These are phyloP conservation scores for Erysiphe pulchra DNA, from an alignment of 2,329 filamentous ascomycete species.

Conservation along the genomic window DNA sequence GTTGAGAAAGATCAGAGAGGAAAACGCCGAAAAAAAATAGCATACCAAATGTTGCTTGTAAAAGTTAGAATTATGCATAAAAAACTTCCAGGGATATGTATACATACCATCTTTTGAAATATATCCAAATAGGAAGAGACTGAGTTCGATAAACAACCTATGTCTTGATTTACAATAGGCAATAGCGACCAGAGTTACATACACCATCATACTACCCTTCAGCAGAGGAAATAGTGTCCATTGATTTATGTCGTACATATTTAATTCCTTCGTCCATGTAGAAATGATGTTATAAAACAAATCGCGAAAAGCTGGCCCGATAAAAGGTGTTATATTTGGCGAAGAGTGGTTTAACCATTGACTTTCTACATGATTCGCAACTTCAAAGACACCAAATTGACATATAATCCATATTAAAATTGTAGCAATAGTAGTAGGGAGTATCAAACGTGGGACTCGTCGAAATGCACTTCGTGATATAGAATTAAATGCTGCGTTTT, in stretches of 20 bases:
- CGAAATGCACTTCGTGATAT: slow-evolving; percentile 31
- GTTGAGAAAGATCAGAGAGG: slow-evolving; percentile 30
- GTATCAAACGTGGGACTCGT: slow-evolving; percentile 28
- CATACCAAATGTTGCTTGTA: slow-evolving; percentile 22
- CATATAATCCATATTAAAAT: slow-evolving; percentile 27
- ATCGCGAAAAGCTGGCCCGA: slow-evolving; percentile 18
- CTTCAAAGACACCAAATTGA: slow-evolving; percentile 29
- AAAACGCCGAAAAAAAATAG: slow-evolving; percentile 37
- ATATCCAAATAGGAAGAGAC: slow-evolving; percentile 24
- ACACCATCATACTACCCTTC: slow-evolving; percentile 27
- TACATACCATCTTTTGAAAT: slow-evolving; percentile 11
- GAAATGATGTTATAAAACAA: slow-evolving; percentile 20
- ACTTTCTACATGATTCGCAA: slow-evolving; percentile 29
- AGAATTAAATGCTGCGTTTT: slow-evolving; percentile 24
- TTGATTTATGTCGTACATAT: slow-evolving; percentile 29
- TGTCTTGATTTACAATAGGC: slow-evolving; percentile 22
- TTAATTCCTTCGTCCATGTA: slow-evolving; percentile 25
- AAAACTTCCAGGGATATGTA: background rate
- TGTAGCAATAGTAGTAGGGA: slow-evolving; percentile 29
- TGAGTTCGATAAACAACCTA: slow-evolving; percentile 21
- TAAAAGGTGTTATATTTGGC: slow-evolving; percentile 17
- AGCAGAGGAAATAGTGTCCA: slow-evolving; percentile 31
- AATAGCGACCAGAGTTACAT: slow-evolving; percentile 25
- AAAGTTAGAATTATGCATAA: background rate
- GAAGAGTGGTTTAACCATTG: slow-evolving; percentile 29